Base-by-base conservation (phyloP, 768 basidiomycete species). In the Erythrobasidium yunnanense region DNA sequence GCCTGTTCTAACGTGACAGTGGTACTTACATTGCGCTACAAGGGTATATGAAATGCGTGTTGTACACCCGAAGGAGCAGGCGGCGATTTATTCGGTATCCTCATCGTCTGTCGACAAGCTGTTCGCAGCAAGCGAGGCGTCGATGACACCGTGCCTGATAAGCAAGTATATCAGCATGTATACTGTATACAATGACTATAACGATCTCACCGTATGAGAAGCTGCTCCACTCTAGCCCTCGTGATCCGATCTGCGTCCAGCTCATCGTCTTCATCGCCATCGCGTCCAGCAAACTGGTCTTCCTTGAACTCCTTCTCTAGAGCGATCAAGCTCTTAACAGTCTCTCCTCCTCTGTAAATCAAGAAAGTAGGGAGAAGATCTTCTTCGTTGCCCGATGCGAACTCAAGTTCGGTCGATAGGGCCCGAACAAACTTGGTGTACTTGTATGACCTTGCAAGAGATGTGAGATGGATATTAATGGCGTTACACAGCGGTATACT, bases 291-390 rank as follows among this genome's bases (percentile, higher is more conserved):
- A 13, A 38, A 38, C 30, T 45, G 34, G 29, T 68, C 62, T 0
- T 20, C 53, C 8, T 42, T 22, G 30, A 66, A 2, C 17, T 73
- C 73, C 20, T 56, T 46, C 22, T 72, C 73, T 51, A 72, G 58
- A 47, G 72, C 45, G 2, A 74, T 67, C 50, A 72, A 66, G 4
- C 62, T 69, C 29, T 65, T 51, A 54, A 70, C 67, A 38, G 70
- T 50, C 8, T 73, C 71, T 15, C 72, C 73, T 5, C 45, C 63
- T 18, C 70, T 65, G 65, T 74, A 74, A 20, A 74, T 55, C 7
- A 74, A 52, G 29, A 74, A 52, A 20, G 73, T 74, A 18, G 73
- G 73, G 2, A 74, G 65, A 1, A 70, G 66, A 35, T 71, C 70
- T 34, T 68, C 71, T 49, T 71, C 72, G n/a, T 49, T 46, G 35